These are phyloP conservation scores for Aspergillus diversus DNA, from an alignment of 495 filamentous ascomycete genomes.

Conservation along the genomic window DNA sequence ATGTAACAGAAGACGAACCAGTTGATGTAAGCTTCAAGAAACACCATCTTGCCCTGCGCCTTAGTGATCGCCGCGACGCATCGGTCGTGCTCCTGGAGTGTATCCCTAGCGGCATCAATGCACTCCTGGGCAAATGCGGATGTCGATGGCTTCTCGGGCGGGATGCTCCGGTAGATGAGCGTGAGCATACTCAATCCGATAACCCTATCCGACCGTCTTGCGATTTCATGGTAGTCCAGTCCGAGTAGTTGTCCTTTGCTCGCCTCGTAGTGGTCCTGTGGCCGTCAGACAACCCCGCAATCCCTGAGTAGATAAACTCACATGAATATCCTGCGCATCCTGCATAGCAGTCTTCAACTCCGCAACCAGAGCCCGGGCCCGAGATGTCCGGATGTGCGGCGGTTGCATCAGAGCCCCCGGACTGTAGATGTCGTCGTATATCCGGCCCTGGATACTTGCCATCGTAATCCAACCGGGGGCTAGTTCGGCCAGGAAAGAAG, in stretches of 20 bases:
- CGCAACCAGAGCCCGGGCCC: slow-evolving; percentile 16
- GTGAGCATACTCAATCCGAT: slow-evolving; percentile 21
- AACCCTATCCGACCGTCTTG: slow-evolving; percentile 17
- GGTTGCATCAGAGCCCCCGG: slow-evolving; percentile 17
- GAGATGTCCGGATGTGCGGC: slow-evolving; percentile 10
- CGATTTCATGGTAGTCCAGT: slow-evolving; percentile 6
- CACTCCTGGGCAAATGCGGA: slow-evolving; percentile 19
- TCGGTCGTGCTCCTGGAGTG: slow-evolving; percentile 19
- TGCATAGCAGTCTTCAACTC: slow-evolving; percentile 20
- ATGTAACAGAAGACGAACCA: no score
- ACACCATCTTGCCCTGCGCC: slow-evolving; percentile 6
- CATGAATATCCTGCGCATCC: slow-evolving; percentile 15
- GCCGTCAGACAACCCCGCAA: not conserved
- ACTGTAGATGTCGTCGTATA: slow-evolving; percentile 22
- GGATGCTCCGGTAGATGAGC: slow-evolving; percentile 25
- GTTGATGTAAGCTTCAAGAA: slow-evolving; percentile 18
- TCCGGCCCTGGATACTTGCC: slow-evolving; percentile 16
- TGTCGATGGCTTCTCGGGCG: slow-evolving; percentile 13
- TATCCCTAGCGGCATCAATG: slow-evolving; percentile 20
- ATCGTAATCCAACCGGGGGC: slow-evolving; percentile 17
- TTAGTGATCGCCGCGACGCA: slow-evolving; percentile 17
- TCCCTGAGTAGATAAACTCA: not conserved
- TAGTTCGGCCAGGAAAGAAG: not conserved
- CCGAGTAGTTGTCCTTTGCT: slow-evolving; percentile 18
- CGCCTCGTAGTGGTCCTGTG: not conserved